These are phyloP conservation scores for Maudiozyma barnettii DNA, from an alignment of 805 yeast genomes.

Conservation along the genomic window DNA sequence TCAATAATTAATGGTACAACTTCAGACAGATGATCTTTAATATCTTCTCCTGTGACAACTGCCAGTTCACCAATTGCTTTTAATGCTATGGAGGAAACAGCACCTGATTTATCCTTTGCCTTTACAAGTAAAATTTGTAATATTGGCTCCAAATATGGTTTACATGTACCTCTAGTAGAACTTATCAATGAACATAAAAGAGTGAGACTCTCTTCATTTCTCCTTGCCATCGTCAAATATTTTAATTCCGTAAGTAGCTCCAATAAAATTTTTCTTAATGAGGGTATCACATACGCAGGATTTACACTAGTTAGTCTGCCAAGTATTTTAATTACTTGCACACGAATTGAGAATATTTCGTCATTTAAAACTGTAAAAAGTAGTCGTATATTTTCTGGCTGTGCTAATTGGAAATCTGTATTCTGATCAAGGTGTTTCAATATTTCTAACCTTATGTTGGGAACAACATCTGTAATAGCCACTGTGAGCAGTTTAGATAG, in stretches of 20 bases:
- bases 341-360: conserved; percentile 70
- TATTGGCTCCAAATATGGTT: conserved; percentile 83
- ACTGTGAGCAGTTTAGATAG: conserved; percentile 66
- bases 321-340: conserved; percentile 63
- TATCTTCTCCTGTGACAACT: conserved; percentile 76
- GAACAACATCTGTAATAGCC: conserved; percentile 77
- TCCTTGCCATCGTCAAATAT: conserved; percentile 60
- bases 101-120: conserved; percentile 56
- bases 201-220: conserved; percentile 77
- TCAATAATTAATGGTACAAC: conserved; percentile 80
- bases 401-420: conserved; percentile 85
- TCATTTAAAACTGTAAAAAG: conserved; percentile 83
- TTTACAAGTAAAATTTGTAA: conserved; percentile 72
- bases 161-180: conserved; percentile 66
- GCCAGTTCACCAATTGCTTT: conserved; percentile 80
- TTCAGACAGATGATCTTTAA: conserved; percentile 57
- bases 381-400: conserved; percentile 76
- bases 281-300: conserved; percentile 92
- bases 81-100: conserved; percentile 78
- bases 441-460: conserved; percentile 74
- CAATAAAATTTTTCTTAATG: conserved; percentile 70
- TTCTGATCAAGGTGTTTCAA: conserved; percentile 57
- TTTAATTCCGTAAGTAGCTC: conserved; percentile 77
- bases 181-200: conserved; percentile 62
- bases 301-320: conserved; percentile 77